Evolutionary conservation across 2,329 filamentous ascomycete genomes (phyloP), one percentile per base, ranked within the genome.

Genomic region (Fusarium coicis): DNA sequence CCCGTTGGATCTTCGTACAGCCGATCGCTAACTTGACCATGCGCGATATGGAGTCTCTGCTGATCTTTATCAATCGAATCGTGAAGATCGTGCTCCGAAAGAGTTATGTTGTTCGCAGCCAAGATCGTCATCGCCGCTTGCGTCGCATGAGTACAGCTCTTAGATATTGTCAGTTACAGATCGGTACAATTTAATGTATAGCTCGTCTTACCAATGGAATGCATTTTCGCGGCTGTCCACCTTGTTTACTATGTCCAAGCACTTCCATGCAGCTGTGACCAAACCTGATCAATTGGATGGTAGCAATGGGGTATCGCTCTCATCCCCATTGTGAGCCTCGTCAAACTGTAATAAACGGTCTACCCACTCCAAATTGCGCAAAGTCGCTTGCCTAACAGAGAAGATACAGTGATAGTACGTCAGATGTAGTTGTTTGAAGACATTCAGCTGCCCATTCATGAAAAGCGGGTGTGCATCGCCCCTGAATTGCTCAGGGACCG

Each of bases 261-360:
- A 52, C 12, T 0, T 52, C 11, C n/a, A 30, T 19, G n/a, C 47
- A 34, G 47, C 47, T 23, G 47, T 26, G n/a, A 52, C 47, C 5
- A 36, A 34, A 1, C 0, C 1, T 7, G 47, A 5, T 16, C 30
- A 36, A 3, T 11, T 52, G 1, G 47, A 52, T 26, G 47, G n/a
- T 1, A 52, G n/a, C 30, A 52, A 8, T 8, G 47, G 47, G 23
- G 47, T 26, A 19, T 52, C n/a, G 15, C 26, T 26, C 26, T 32
- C 32, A 32, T 32, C 32, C 14, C 32, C 32, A 32, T 18, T 1
- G 30, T 30, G 30, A 50, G 15, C 30, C 10, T 50, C 16, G 4
- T 30, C 21, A 5, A 50, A 34, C 0, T 0, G 2, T 14, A 50
- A 4, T 23, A 34, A 32, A 4, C 28, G 28, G 0, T 2, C 0